These are phyloP conservation scores for Pisolithus thermaeus DNA, from an alignment of 1,284 basidiomycete species.

Conservation along the genomic window DNA sequence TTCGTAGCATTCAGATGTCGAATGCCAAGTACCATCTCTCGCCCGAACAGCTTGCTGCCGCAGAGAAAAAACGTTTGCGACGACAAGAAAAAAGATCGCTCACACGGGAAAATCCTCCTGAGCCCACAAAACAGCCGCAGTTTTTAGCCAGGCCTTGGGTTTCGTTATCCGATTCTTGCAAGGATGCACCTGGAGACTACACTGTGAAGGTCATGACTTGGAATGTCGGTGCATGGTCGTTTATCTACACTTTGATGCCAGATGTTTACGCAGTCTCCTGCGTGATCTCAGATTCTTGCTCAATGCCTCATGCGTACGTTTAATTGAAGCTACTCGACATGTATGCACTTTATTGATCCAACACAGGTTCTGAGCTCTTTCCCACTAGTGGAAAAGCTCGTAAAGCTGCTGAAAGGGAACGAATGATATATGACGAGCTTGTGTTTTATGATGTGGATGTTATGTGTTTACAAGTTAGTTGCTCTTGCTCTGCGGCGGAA, in stretches of 20 bases:
- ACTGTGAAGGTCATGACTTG: slow-evolving; percentile 61
- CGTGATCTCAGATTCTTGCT: slow-evolving; percentile 54
- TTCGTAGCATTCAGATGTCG: slow-evolving; percentile 1
- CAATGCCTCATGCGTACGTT: slow-evolving; percentile 72
- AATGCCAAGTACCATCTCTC: slow-evolving; percentile 30
- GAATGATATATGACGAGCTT: slow-evolving; percentile 74
- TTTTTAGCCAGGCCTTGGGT: slow-evolving; percentile 54
- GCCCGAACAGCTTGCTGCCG: slow-evolving; percentile 49
- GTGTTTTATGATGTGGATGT: slow-evolving; percentile 65
- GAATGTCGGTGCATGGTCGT: slow-evolving; percentile 55
- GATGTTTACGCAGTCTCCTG: slow-evolving; percentile 8
- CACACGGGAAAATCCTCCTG: slow-evolving; percentile 17
- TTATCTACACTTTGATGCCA: neutral
- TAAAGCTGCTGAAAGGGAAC: slow-evolving; percentile 64
- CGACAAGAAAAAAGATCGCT: slow-evolving; percentile 47
- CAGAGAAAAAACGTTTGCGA: slow-evolving; percentile 34
- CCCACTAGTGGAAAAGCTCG: slow-evolving; percentile 74
- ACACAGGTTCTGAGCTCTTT: slow-evolving; percentile 75
- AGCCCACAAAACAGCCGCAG: slow-evolving; percentile 21
- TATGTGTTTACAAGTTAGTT: slow-evolving; percentile 73
- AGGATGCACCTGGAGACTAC: slow-evolving; percentile 10
- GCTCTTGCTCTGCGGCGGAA: neutral
- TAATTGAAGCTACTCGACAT: slow-evolving; percentile 1
- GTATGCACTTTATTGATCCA: neutral
- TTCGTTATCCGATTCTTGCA: slow-evolving; percentile 21